Evolutionary conservation across 495 filamentous ascomycete species (phyloP), one percentile per base, ranked within the genome.

Genomic region (Penicillium goetzii): DNA sequence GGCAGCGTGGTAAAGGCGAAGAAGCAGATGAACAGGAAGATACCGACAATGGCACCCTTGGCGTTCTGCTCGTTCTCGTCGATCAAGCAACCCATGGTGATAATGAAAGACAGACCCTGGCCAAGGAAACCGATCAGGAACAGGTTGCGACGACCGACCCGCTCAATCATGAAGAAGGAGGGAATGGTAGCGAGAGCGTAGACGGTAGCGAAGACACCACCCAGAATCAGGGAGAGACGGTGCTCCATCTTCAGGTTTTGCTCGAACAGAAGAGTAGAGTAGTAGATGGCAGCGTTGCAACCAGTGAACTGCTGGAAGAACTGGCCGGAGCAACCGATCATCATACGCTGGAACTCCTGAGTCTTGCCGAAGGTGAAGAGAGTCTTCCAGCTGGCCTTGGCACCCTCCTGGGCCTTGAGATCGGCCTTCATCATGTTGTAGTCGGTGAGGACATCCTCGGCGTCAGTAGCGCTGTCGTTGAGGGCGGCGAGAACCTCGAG

Each of bases 281-380:
- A 93, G 81, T 95, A 95, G 70, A 92, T 93, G 66, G 91, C 89
- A 14, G 90, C 90, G 61, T 93, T 93, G 75, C 89, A 92, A 40
- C 78, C 78, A 58, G 86, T 86, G 60, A 92, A 80, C 68, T 95
- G 91, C 76, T 94, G 91, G 82, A 93, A 90, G 68, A 94, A 83
- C 68, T 84, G 80, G 17, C 77, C 68, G 15, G 80, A 77, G 64
- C 81, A 79, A 49, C 81, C 78, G 36, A 81, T 70, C 60, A 76
- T 65, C 64, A 79, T 71, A 49, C 79, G 78, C 66, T 77, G 76
- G 69, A 80, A 78, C 38, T 81, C 72, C 68, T 81, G 79, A 32
- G 75, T 76, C 73, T 79, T 80, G 63, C 79, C 79, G 38, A 64
- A 68, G 28, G 72, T 77, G 71, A 81, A 80, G 36, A 81, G 61